Evolutionary conservation across 352 stramenopile species (phyloP), one percentile per base, ranked within the genome.

Genomic region (Globisporangium okanoganense): DNA sequence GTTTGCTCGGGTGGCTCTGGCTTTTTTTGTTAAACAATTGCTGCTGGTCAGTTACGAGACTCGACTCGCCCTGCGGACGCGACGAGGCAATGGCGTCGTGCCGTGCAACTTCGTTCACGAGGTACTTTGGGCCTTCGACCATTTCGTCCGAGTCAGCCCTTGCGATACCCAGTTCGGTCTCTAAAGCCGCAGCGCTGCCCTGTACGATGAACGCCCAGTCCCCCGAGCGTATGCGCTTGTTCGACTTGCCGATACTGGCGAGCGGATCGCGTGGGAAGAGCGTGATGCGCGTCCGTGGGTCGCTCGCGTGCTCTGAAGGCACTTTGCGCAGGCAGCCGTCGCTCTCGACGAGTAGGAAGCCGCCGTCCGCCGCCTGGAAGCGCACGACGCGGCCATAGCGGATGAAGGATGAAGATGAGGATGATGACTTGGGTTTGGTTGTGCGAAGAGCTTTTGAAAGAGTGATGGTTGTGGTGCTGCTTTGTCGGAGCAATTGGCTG

Each of bases 241-340:
- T 65, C n/a, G 69, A 66, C 27, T 59, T 67, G 5, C 52, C 55
- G 4, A 62, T 33, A 16, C 38, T 63, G 0, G 33, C 31, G 1
- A 74, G 50, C 4, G 73, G 64, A 40, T 79, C 62, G 12, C 64
- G 67, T 16, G 66, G 62, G 24, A 85, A 82, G 20, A 82, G 52
- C 6, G 65, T 79, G 18, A 85, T 35, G n/a, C 72, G 22, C 13
- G 76, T 79, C 0, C 71, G 61, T 1, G 71, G 63, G 36, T 85
- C 73, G 10, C 66, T 55, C 7, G 18, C 49, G 45, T 65, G 56
- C 8, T 61, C 44, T 2, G 52, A 13, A 1, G 69, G 48, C 7
- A 69, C 58, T 60, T 85, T 85, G 20, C 66, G 61, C 24, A 82
- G 7, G 1, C 50, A 66, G 2, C 76, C 73, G 33, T 77, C 65